phyloP scores from a whole-genome alignment of 768 basidiomycete species.

The Termitomyces heimii region DNA sequence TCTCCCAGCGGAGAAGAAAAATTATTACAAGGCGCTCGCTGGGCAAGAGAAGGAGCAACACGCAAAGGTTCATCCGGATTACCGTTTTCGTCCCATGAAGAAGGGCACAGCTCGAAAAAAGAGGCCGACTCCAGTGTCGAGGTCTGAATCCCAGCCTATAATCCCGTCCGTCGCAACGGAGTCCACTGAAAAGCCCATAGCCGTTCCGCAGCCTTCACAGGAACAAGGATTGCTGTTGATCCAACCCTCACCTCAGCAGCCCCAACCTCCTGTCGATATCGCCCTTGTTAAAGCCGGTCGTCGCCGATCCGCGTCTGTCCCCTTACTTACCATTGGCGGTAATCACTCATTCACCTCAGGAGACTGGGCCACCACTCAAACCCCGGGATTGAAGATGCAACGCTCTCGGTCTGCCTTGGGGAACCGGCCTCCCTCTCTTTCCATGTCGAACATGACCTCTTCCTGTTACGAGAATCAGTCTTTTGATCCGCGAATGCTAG shows the following conservation, averaged over 20 bases:
- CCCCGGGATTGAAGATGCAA: slow-evolving; percentile 11
- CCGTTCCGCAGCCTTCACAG: slow-evolving; percentile 3
- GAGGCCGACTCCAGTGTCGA: slow-evolving; percentile 18
- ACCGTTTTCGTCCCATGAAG: slow-evolving; percentile 56
- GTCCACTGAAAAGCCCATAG: not conserved
- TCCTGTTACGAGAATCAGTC: slow-evolving; percentile 2
- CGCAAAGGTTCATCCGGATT: slow-evolving; percentile 50
- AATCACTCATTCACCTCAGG: slow-evolving; percentile 1
- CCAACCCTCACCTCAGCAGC: not conserved
- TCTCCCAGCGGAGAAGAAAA: slow-evolving; percentile 40
- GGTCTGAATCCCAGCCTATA: slow-evolving; percentile 10
- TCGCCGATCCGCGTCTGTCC: slow-evolving; percentile 28
- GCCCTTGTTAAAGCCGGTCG: slow-evolving; percentile 17
- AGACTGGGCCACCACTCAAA: slow-evolving; percentile 1
- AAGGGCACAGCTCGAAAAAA: slow-evolving; percentile 18
- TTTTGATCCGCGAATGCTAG: slow-evolving; percentile 5
- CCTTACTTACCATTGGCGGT: slow-evolving; percentile 16
- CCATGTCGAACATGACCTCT: not conserved
- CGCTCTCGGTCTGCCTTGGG: slow-evolving; percentile 15
- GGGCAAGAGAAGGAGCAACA: slow-evolving; percentile 53
- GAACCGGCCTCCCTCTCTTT: slow-evolving; percentile 1
- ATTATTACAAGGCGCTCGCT: slow-evolving; percentile 48
- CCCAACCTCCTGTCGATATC: slow-evolving; percentile 11
- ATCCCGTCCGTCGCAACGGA: not conserved
- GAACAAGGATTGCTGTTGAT: not conserved